Base-by-base conservation (phyloP, 1,284 basidiomycete species). In the Cutaneotrichosporon spelunceum region DNA sequence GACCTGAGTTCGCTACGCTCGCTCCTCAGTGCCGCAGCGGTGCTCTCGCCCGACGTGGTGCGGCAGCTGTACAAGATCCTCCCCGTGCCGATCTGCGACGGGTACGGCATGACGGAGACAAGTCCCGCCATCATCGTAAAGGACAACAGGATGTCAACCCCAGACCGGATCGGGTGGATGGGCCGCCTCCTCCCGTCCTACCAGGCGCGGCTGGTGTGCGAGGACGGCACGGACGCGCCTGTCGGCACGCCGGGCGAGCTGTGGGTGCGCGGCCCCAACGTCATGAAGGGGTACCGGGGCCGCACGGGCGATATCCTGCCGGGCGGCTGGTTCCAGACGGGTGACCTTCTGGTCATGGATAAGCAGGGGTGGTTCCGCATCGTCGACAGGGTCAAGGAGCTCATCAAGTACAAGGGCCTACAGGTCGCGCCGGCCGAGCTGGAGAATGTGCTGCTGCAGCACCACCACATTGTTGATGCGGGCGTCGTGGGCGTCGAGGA, bases 361-460 rank as follows among this genome's bases (percentile, higher is more conserved):
- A 67, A 76, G 2, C 85, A 90, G 2, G 90, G 89, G 8, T 80
- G 75, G 63, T 78, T 45, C 56, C 27, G 33, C 84, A 74, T 80
- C 47, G 75, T 79, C 36, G 79, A 80, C 64, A 65, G 79, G 49
- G 82, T 85, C 65, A 92, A 92, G 69, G 90, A 92, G 71, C 78
- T 92, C 36, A 89, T 93, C 79, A 91, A 92, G 74, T 91, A 91
- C 66, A 80, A 80, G 63, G 78, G 78, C 16, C 77, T 71, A 59
- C 77, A 79, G 82, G 91, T 93, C n/a, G 85, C 91, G 0, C 90
- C 90, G 0, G 90, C 91, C 0, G 90, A 92, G 68, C 82, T 93
- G 2, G 90, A 93, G 72, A 83, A 84, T 34, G 73, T 91, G 0
- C 83, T 93, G 1, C 77, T 92, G 11, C 83, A 83, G 8, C 88